Evolutionary conservation across 805 yeast genomes (phyloP).

Genomic region (Candida insectalens): DNA sequence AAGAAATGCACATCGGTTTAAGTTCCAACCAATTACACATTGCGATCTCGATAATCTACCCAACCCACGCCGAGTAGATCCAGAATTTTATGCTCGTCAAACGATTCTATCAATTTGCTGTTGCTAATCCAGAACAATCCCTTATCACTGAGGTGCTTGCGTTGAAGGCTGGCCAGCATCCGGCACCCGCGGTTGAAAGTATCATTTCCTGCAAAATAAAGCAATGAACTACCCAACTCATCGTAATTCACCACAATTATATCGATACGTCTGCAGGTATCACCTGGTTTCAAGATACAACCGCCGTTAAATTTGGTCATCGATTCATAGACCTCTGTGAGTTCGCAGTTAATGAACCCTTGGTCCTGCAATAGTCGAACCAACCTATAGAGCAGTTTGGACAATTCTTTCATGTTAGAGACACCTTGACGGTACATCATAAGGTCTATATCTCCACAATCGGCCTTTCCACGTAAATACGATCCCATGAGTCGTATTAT

Average conservation of each 20-base stretch:
- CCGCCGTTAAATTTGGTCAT: conserved; percentile 29
- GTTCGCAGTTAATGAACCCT: conserved; percentile 15
- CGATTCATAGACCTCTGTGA: conserved; percentile 9
- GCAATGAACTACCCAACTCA: conserved; percentile 35
- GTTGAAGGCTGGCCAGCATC: conserved; percentile 29
- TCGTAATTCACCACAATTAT: conserved; percentile 36
- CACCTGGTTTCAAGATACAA: conserved; percentile 17
- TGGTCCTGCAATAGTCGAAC: conserved; percentile 6
- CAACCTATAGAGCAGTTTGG: conserved; percentile 9
- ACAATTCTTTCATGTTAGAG: conserved; percentile 13
- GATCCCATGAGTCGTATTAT: conserved; percentile 38
- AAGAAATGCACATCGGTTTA: too few species aligned
- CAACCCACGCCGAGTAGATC: conserved; percentile 30
- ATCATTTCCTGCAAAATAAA: conserved; percentile 48
- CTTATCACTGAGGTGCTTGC: conserved; percentile 28
- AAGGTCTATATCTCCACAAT: conserved; percentile 46
- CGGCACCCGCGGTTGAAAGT: conserved; percentile 40
- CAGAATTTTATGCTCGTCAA: conserved; percentile 35
- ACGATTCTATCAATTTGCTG: conserved; percentile 28
- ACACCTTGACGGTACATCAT: conserved; percentile 30
- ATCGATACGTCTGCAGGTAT: conserved; percentile 43
- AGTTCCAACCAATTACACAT: too few species aligned
- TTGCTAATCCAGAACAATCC: conserved; percentile 27
- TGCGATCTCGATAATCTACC: conserved; percentile 15
- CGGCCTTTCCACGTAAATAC: conserved; percentile 35